Base-by-base conservation (phyloP, 1,284 basidiomycete species). In the Exsudoporus floridanus region DNA sequence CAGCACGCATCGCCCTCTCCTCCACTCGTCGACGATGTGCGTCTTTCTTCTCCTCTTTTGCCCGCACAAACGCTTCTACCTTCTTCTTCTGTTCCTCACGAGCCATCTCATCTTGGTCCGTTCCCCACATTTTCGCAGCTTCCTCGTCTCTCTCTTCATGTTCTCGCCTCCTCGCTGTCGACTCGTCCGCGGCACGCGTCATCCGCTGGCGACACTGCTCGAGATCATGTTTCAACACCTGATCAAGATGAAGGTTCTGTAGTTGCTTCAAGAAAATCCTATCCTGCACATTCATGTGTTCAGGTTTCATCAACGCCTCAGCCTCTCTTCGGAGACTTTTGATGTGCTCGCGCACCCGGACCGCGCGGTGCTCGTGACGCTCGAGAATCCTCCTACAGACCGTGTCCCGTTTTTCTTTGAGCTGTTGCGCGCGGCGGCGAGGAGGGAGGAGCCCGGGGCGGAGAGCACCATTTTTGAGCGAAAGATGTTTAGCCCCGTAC, bases 181-280 rank as follows among this genome's bases (percentile, higher is more conserved):
- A 30, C 33, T 56, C 54, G 5, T 12, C 49, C 23, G 52, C 51
- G 12, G 70, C 69, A 1, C 65, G 59, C 12, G 40, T 40, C n/a
- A 66, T 28, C 5, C 27, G 44, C 41, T 59, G 40, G 3, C 70
- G 67, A 27, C 37, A 63, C 16, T 30, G 23, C 39, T 58, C 63
- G 12, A 71, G 56, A 16, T 52, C 47, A 13, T 59, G 53, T 1
- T 39, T 6, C 44, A 54, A 27, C 5, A 34, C 13, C 4, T 65
- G 53, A 6, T 68, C 50, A 3, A 59, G 14, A 3, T 58, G 53
- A 16, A 69, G 56, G 0, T 37, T 43, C 14, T 4, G n/a, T 0
- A 72, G 49, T 16, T 69, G 64, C 41, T 53, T 25, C 51, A 70
- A 33, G 35, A 70, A 67, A n/a, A 67, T 52, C 14, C 13, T 49